phyloP scores from a whole-genome alignment of 2,329 filamentous ascomycete species.

The Aspergillus carbonarius region DNA sequence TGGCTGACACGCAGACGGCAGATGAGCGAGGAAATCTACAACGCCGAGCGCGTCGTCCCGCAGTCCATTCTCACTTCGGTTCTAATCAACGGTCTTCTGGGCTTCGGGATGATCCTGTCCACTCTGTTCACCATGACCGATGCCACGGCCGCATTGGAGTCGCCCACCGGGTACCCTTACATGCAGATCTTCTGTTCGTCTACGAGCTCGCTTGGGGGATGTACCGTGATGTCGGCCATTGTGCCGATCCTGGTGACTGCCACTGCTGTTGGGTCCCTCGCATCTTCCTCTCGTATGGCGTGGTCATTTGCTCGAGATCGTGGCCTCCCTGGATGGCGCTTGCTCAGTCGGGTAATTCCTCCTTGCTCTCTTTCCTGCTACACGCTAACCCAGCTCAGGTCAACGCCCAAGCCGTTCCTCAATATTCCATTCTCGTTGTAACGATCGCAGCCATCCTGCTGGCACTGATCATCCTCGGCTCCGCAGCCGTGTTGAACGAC shows the following conservation, averaged over 20 bases:
- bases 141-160: background rate
- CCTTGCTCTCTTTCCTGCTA: too few relatives aligned
- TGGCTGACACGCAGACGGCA: background rate
- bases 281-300: background rate
- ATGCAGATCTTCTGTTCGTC: slow-evolving; percentile 1
- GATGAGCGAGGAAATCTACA: slow-evolving; percentile 6
- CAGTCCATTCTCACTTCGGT: slow-evolving; percentile 6
- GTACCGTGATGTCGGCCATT: slow-evolving; percentile 4
- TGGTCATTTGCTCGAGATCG: slow-evolving; percentile 1
- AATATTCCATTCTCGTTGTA: slow-evolving; percentile 5
- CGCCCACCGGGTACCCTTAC: background rate
- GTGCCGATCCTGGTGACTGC: background rate
- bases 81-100: background rate
- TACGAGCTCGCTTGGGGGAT: background rate
- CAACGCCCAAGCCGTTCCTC: slow-evolving; percentile 1
- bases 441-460: background rate
- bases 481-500: background rate
- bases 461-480: background rate
- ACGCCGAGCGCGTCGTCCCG: background rate
- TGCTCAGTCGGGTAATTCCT: background rate
- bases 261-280: background rate
- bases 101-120: slow-evolving; percentile 1
- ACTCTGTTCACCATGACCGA: slow-evolving; percentile 6
- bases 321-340: background rate
- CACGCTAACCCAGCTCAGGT: background rate